Evolutionary conservation across 352 stramenopile species (phyloP), one percentile per base, ranked within the genome.

Genomic region (Thalassiosira exigua): DNA sequence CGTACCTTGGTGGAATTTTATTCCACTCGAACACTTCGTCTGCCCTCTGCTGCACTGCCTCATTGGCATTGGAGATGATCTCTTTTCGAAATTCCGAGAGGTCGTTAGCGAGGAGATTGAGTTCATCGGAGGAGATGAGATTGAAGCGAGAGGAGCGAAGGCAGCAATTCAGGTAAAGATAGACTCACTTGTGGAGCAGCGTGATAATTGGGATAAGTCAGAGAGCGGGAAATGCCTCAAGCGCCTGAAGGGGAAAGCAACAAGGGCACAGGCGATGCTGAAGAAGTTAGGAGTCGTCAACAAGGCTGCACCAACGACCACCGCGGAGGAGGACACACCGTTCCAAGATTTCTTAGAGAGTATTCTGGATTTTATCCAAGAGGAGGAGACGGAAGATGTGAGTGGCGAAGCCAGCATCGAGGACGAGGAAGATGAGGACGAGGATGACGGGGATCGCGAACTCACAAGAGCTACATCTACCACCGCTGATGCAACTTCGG

Each of bases 61-160:
- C 3, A 68, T 68, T 41, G 41, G 36, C 36, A 68, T 68, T 21
- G 52, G 57, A 24, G 26, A 66, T 27, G 29, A 66, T 22, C 19
- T 66, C 12, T 26, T 57, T 24, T 32, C 21, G 21, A 53, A 19
- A 41, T 57, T 68, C 41, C 17, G 59, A n/a, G 22, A 68, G 14
- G 44, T 32, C 19, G 12, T 66, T n/a, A 66, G 33, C 48, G 33
- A 52, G 33, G 12, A 66, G 22, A 66, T 66, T 52, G 57, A 68
- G 26, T 41, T 29, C 14, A n/a, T 54, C 7, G 11, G 17, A n/a
- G 3, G 5, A 29, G 48, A 56, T 11, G 48, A 21, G 17, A 11
- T 19, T 7, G 48, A 27, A 27, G 22, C 48, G 4, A 5, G 17
- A 19, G 48, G 17, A 27, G 22, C 48, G 4, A 27, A 19, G 5